phyloP scores from a whole-genome alignment of 345 rosid species.

The Pugionium dolabratum region DNA sequence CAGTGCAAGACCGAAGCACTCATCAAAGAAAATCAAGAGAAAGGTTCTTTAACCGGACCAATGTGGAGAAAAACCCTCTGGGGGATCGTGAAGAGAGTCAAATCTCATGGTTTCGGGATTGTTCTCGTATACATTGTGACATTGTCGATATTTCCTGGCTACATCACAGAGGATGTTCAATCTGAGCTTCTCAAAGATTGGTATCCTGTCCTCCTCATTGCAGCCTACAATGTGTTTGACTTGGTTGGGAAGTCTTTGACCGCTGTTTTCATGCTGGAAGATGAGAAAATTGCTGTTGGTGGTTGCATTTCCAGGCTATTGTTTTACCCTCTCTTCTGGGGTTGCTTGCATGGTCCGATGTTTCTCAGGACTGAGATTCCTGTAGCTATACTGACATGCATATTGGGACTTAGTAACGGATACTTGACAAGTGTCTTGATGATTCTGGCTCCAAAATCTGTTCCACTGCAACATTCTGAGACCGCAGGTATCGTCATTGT shows the following conservation, averaged over 20 bases:
- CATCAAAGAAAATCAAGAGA: conserved; percentile 52
- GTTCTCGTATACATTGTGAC: conserved; percentile 71
- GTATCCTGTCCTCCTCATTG: conserved; percentile 74
- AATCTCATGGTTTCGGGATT: conserved; percentile 78
- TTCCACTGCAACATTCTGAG: conserved; percentile 75
- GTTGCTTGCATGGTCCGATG: conserved; percentile 81
- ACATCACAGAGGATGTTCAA: conserved; percentile 85
- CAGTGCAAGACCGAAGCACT: conserved; percentile 61
- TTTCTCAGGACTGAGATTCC: conserved; percentile 88
- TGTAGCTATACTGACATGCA: conserved; percentile 66
- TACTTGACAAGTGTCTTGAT: conserved; percentile 84
- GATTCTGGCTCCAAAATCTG: conserved; percentile 79
- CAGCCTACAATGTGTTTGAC: conserved; percentile 83
- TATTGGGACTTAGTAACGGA: conserved; percentile 84
- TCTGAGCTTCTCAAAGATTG: conserved; percentile 79
- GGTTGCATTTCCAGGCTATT: conserved; percentile 70
- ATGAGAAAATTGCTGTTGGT: conserved; percentile 68
- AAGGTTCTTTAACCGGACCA: conserved; percentile 54
- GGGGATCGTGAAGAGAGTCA: conserved; percentile 60
- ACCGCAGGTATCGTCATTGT: conserved; percentile 86
- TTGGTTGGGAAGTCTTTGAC: conserved; percentile 86
- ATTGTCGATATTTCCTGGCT: conserved; percentile 86
- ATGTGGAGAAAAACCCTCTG: conserved; percentile 66
- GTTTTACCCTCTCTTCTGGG: conserved; percentile 81
- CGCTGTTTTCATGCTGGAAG: conserved; percentile 57